Base-by-base conservation (phyloP, 2,329 filamentous ascomycete genomes). In the Macrophomina pseudophaseolina region DNA sequence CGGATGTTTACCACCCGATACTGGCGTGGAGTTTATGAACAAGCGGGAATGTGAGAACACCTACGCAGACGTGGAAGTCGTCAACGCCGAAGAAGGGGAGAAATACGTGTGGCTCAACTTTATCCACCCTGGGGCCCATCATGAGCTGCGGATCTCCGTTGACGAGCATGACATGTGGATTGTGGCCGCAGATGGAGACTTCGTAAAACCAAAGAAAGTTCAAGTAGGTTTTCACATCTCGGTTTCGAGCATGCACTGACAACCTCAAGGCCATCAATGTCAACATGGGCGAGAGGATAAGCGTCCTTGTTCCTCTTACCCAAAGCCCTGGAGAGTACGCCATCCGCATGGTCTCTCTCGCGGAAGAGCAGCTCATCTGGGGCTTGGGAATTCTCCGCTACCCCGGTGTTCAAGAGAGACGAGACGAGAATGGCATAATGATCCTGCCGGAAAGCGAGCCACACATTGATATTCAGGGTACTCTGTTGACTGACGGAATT, bases 101-200 rank as follows among this genome's bases (percentile, higher is more conserved):
- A 16, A 30, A 6, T 56, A 56, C 11, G 53, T 42, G 2, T 56
- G 53, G 53, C 35, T 56, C 18, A 56, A 56, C 53, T 56, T 56
- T 32, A 56, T 56, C n/a, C 53, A 56, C 35, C 53, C 53, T 14
- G 53, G 53, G 1, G 53, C 53, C 16, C 53, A 56, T n/a, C 53
- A 56, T 14, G 53, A 56, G 23, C 18, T 56, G 33, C 53, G 53
- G 4, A 56, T 83, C 68, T 82, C 84, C 35, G 84, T 87, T 58
- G 85, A 87, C 71, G 81, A 83, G 65, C 83, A 85, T 64, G 78
- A 82, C 23, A 77, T 87, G 75, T 86, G 80, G 77, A 78, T 87
- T 4, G 86, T 85, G 69, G 83, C 83, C 49, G 81, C 85, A 62
- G 86, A 87, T 67, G 85, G 83, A 2, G 75, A 81, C 8, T 87